Base-by-base conservation (phyloP, 768 basidiomycete species). In the Suillus subluteus region DNA sequence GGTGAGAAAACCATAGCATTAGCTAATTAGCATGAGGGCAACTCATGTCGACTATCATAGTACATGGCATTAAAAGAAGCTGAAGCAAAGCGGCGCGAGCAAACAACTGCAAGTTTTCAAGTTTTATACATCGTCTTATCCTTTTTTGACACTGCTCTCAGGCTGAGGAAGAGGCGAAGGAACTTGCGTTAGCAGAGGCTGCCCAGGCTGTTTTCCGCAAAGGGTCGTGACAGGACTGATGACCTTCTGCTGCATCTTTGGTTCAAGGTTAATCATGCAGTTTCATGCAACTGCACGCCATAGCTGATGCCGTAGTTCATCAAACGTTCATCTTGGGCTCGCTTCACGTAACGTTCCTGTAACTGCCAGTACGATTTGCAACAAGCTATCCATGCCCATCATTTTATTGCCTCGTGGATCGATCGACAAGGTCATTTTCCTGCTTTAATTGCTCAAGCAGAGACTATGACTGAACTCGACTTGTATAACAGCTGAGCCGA, bases 161-260 rank as follows among this genome's bases (percentile, higher is more conserved):
- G 75, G 77, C 66, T 38, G 68, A 16, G 37, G 74, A 75, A 6
- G 73, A 78, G 40, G 75, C 74, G 41, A 76, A 70, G 44, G 76
- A 77, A 63, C 69, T 26, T 35, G 73, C 74, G 21, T 66, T 77
- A 65, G 76, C 76, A 2, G 75, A 75, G 55, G 76, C 77, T 11
- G 76, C 76, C 1, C 76, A 77, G 63, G 70, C 66, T 55, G 72
- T 66, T 32, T 70, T 78, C 9, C 65, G 62, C 30, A 73, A 21
- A 58, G 72, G 70, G 44, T 62, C 64, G 32, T 74, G 67, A 23
- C 41, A 30, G 6, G 50, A 16, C 32, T 35, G 15, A 16, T 6
- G 56, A 37, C n/a, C 18, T 30, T 18, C 38, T 21, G 26, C 13
- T 30, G 15, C 23, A 26, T 26, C 52, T 30, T 58, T 32, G 1